phyloP scores from a whole-genome alignment of 306 rosid genomes.

The Gleditsia sinensis region DNA sequence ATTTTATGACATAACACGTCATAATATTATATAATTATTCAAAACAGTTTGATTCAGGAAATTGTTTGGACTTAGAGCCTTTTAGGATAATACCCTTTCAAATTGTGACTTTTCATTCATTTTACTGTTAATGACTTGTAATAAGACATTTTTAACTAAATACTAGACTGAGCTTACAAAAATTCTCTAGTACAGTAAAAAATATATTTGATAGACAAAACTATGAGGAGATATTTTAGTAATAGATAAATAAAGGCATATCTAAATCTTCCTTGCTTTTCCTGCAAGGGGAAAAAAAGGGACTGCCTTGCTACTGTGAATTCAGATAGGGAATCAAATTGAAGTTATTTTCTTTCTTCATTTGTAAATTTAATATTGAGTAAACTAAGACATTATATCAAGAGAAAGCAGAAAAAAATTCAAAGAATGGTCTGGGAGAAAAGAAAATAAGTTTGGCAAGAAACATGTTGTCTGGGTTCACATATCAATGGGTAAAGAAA shows the following conservation, averaged over 20 bases:
- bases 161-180: background rate
- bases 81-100: constrained; percentile 2
- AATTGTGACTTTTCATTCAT: background rate
- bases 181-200: background rate
- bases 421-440: background rate
- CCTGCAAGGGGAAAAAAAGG: background rate
- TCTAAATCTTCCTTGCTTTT: background rate
- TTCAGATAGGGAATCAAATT: constrained; percentile 9
- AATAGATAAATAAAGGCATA: constrained; percentile 15
- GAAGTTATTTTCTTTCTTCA: background rate
- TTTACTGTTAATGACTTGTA: constrained; percentile 15
- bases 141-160: background rate
- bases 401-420: background rate
- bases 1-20: background rate
- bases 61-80: background rate
- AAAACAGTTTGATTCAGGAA: background rate
- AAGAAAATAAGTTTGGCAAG: background rate
- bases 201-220: constrained; percentile 6
- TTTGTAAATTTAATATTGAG: constrained; percentile 1
- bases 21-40: background rate
- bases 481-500: background rate
- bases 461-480: background rate
- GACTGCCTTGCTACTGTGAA: background rate
- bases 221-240: background rate
- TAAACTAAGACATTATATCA: background rate